Conservation (phyloP, 1,284 basidiomycete genomes). For the Leccinum holopus region DNA sequence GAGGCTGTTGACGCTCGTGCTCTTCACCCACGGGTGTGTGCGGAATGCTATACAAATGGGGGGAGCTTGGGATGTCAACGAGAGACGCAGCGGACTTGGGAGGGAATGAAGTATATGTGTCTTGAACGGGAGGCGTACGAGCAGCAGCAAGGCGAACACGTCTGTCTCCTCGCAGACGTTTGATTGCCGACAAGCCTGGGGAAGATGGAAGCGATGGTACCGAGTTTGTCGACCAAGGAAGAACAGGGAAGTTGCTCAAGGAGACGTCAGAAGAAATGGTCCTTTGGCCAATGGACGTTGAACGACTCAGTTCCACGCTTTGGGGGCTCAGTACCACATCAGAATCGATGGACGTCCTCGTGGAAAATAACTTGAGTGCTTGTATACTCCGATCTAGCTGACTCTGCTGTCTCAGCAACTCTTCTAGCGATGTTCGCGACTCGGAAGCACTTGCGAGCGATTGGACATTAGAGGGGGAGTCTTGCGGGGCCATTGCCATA, state of each 20-base stretch:
- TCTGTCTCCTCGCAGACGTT: conserved; percentile 25
- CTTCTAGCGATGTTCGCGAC: conserved; percentile 43
- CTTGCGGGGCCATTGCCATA: conserved; percentile 14
- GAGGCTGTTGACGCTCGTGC: conserved; percentile 26
- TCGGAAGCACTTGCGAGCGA: conserved; percentile 7
- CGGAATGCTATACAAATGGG: conserved; percentile 21
- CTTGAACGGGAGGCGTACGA: conserved; percentile 4
- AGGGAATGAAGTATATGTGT: conserved; percentile 6
- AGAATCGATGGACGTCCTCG: conserved; percentile 17
- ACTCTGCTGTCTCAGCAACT: conserved; percentile 58
- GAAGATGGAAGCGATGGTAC: conserved; percentile 19
- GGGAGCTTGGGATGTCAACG: conserved; percentile 19
- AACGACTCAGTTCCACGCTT: conserved; percentile 19
- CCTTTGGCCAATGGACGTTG: conserved; percentile 31
- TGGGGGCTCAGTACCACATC: conserved; percentile 7
- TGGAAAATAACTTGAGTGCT: conserved; percentile 51
- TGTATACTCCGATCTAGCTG: conserved; percentile 67
- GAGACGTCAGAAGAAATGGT: conserved; percentile 54
- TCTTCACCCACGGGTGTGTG: conserved; percentile 35
- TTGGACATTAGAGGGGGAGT: conserved; percentile 47
- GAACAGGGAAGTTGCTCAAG: conserved; percentile 66
- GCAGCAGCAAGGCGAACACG: conserved; percentile 18
- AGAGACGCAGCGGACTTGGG: conserved; percentile 9
- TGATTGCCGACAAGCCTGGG: conserved; percentile 10
- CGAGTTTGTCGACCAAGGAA: conserved; percentile 43